Evolutionary conservation across 2,329 filamentous ascomycete species (phyloP).

Genomic region (Colletotrichum zoysiae): DNA sequence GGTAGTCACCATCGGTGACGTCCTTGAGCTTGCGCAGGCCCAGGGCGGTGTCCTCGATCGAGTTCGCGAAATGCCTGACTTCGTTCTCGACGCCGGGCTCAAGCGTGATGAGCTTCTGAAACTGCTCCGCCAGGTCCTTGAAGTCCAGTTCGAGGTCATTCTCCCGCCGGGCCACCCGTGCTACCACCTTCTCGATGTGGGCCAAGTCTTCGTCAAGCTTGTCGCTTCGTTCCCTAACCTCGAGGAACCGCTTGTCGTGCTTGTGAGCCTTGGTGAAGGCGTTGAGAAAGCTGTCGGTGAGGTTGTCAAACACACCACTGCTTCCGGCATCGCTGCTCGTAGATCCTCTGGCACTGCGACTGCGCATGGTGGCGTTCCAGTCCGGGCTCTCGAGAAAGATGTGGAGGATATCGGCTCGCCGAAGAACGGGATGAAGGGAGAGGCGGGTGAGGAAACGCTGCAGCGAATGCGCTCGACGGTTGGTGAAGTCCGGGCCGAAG

Average conservation of each 20-base stretch:
- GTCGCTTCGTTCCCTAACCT: constrained; percentile 91
- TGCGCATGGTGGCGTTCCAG: constrained; percentile 97
- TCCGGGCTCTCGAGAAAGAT: constrained; percentile 93
- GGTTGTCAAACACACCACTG: constrained; percentile 89
- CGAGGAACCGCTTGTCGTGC: constrained; percentile 92
- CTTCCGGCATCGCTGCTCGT: constrained; percentile 62
- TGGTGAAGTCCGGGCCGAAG: constrained; percentile 93
- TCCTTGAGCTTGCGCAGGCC: constrained; percentile 87
- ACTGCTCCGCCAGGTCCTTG: constrained; percentile 90
- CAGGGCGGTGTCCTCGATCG: constrained; percentile 84
- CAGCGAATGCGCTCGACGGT: constrained; percentile 87
- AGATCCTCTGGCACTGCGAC: constrained; percentile 75
- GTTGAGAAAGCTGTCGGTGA: constrained; percentile 96
- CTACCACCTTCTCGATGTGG: constrained; percentile 96
- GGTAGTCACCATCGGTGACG: constrained; percentile 94
- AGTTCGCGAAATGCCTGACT: constrained; percentile 87
- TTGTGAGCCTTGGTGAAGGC: constrained; percentile 97
- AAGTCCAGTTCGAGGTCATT: constrained; percentile 90
- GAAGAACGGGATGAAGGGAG: constrained; percentile 88
- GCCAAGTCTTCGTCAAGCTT: constrained; percentile 94
- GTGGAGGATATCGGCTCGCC: constrained; percentile 84
- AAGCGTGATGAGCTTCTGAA: constrained; percentile 90
- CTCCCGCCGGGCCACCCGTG: constrained; percentile 88
- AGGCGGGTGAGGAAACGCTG: constrained; percentile 91
- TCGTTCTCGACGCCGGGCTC: constrained; percentile 88